phyloP scores from a whole-genome alignment of 768 basidiomycete genomes.

The Termitomyces sp. region DNA sequence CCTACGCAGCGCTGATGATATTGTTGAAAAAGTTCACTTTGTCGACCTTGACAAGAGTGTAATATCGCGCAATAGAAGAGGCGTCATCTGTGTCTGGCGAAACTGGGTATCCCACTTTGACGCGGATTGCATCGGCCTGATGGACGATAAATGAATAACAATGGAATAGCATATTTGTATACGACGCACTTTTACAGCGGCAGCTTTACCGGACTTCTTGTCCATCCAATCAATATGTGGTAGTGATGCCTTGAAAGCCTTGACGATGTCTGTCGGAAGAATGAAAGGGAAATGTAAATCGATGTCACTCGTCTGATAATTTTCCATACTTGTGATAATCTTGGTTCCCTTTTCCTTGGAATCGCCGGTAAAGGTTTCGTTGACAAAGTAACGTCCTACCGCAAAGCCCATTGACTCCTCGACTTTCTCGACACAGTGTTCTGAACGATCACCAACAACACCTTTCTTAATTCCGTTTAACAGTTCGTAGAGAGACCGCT shows the following conservation, averaged over 20 bases:
- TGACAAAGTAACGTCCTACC: conserved; percentile 84
- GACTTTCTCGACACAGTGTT: conserved; percentile 73
- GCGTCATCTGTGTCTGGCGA: conserved; percentile 78
- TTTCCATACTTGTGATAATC: conserved; percentile 64
- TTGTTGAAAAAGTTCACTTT: conserved; percentile 79
- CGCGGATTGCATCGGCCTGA: conserved; percentile 72
- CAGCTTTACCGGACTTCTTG: conserved; percentile 68
- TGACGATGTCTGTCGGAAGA: conserved; percentile 58
- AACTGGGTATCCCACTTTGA: conserved; percentile 92
- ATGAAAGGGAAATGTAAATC: conserved; percentile 7
- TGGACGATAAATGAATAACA: conserved; percentile 7
- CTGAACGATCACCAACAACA: conserved; percentile 73
- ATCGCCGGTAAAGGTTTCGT: conserved; percentile 72
- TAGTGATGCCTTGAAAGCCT: conserved; percentile 77
- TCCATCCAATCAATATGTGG: conserved; percentile 89
- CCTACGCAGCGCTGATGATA: conserved; percentile 57
- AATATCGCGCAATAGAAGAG: conserved; percentile 67
- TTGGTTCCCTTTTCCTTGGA: conserved; percentile 77
- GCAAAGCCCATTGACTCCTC: conserved; percentile 82
- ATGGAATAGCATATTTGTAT: neutral
- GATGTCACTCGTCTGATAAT: neutral
- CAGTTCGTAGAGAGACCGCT: conserved; percentile 61
- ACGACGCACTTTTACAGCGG: conserved; percentile 67
- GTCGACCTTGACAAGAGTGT: conserved; percentile 59
- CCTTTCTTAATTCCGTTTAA: conserved; percentile 86